Evolutionary conservation across 345 rosid genomes (phyloP).

Genomic region (Cardamine chenopodiifolia): DNA sequence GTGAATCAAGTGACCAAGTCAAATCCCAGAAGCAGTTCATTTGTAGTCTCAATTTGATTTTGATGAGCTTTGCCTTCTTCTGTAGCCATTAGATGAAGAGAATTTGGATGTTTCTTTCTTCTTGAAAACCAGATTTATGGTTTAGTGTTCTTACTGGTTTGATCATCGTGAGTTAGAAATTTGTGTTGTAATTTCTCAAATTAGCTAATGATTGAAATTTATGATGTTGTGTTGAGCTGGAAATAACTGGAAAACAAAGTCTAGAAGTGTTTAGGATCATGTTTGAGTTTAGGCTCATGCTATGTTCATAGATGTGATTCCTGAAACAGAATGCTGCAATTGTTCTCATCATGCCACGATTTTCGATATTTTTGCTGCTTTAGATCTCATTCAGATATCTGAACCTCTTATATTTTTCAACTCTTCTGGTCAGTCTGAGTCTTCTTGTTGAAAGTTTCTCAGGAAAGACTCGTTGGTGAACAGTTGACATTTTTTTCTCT

Average conservation of each 20-base stretch:
- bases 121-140: neutral
- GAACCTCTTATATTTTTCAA: neutral
- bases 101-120: neutral
- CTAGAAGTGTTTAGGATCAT: conserved; percentile 7
- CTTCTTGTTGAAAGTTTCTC: neutral
- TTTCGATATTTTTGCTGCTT: neutral
- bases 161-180: neutral
- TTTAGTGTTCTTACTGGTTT: neutral
- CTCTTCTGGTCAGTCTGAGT: neutral
- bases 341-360: neutral
- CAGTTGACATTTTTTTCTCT: neutral
- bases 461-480: neutral
- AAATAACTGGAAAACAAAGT: neutral
- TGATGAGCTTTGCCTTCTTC: neutral
- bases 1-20: neutral
- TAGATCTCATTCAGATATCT: neutral
- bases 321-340: neutral
- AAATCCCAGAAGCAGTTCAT: neutral
- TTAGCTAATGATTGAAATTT: neutral
- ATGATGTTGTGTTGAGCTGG: neutral
- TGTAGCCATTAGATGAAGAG: neutral
- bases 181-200: neutral
- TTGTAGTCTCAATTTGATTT: neutral
- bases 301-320: neutral
- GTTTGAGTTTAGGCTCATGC: neutral